Base-by-base conservation (phyloP, 1,139 yeast genomes). In the Hansenula anomala region DNA sequence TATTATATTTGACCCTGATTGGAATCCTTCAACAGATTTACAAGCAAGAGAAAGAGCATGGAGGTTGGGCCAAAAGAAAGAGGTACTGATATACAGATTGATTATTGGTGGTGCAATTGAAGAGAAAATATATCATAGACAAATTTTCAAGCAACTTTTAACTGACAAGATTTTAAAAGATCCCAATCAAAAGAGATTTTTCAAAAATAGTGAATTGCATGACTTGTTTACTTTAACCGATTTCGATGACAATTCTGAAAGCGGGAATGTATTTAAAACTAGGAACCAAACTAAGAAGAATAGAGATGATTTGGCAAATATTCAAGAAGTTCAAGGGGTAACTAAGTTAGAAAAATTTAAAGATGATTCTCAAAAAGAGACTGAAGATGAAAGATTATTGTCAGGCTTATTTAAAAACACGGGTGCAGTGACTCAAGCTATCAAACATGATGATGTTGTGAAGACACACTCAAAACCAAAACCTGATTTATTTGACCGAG, bases 11-110 rank as follows among this genome's bases (percentile, higher is more conserved):
- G 98, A 92, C 55, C 98, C 98, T 0, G 98, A 92, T 59, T 92
- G 98, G 98, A 92, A 92, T 55, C 98, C 98, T 0, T 88, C 97
- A 0, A 92, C 97, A 0, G 98, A 92, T 65, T 75, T 92, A 47
- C 98, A 92, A 60, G 98, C 98, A 0, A 68, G 98, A 46, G 98
- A 92, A 60, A 65, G 98, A 37, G 97, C 97, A 0, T 92, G 98
- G 98, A 70, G 98, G 49, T 71, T 92, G 45, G 98, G 98, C 0
- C 98, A 92, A 56, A 90, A 85, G 57, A 79, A 80, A 47, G 96
- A 90, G 52, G 97, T 92, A n/a, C 79, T 90, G 4, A 90, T 92
- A 28, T 94, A 90, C 53, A 66, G 98, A 41, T 64, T 92, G 33
- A 88, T 92, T 89, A 86, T 92, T 26, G 89, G 97, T 0, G 97